Percentiles rank a stretch among this genome's conserved stretches.
Conservation (phyloP, 2,329 filamentous ascomycete species). For the Colletotrichum sp. region DNA sequence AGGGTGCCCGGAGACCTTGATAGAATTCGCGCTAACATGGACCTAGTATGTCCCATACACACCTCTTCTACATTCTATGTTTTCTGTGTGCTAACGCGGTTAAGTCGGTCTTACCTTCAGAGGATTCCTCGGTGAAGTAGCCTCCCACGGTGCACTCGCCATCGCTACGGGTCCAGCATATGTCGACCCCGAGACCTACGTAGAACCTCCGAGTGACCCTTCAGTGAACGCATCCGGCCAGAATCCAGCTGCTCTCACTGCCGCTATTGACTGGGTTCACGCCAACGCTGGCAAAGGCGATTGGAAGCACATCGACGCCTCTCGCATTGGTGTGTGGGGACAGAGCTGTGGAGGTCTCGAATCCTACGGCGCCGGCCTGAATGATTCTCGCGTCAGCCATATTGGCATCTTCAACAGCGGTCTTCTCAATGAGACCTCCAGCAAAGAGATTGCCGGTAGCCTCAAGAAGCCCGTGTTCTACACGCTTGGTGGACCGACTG, state of each 20-base stretch:
- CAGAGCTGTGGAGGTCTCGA: slow-evolving; percentile 11
- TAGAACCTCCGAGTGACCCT: not conserved
- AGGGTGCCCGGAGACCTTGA: fast-evolving
- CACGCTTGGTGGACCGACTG: not conserved
- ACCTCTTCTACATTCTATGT: not conserved
- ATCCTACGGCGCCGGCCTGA: not conserved
- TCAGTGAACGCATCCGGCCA: not conserved
- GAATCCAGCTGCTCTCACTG: not conserved
- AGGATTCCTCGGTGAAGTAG: not conserved
- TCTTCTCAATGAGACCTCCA: not conserved
- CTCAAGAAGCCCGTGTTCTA: slow-evolving; percentile 7
- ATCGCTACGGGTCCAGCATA: not conserved
- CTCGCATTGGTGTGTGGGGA: slow-evolving; percentile 10
- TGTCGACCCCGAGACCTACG: not conserved
- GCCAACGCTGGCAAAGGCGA: slow-evolving; percentile 1
- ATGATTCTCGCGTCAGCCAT: not conserved
- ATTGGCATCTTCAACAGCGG: slow-evolving; percentile 15
- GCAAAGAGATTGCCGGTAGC: not conserved
- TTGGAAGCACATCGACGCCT: slow-evolving; percentile 4
- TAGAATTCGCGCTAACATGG: not conserved
- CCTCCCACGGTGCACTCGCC: not conserved
- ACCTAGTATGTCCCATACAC: not conserved
- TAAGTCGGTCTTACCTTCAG: slow-evolving; percentile 1
- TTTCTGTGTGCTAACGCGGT: not conserved
- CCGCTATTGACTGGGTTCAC: slow-evolving; percentile 3